phyloP scores from a whole-genome alignment of 2,329 filamentous ascomycete species.

The Elsinoe necatrix region DNA sequence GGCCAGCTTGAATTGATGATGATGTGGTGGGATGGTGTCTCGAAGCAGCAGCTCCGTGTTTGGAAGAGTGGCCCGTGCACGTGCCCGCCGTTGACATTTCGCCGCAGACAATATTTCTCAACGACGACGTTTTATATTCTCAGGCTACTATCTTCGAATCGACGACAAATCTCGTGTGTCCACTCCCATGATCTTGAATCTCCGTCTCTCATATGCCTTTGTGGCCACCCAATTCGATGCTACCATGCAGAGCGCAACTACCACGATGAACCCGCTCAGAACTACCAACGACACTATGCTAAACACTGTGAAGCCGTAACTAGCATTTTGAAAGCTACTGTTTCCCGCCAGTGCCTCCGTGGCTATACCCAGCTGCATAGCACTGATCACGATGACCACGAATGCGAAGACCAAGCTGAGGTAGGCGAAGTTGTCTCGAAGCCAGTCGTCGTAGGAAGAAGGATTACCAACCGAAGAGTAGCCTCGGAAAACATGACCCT shows the following conservation, averaged over 20 bases:
- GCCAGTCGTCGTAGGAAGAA: conserved; percentile 15
- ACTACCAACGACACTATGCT: conserved; percentile 28
- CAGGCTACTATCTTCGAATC: background rate
- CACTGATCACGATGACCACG: conserved; percentile 12
- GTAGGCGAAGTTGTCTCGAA: conserved; percentile 16
- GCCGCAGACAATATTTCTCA: background rate
- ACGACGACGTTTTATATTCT: background rate
- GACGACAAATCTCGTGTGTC: background rate
- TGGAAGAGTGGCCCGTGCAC: conserved; percentile 11
- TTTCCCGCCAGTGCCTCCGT: conserved; percentile 25
- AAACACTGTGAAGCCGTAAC: conserved; percentile 44
- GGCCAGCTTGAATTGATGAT: conserved; percentile 1
- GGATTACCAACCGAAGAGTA: conserved; percentile 4
- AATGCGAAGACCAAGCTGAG: conserved; percentile 9
- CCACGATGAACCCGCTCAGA: conserved; percentile 18
- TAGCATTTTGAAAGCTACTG: conserved; percentile 36
- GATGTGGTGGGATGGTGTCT: conserved; percentile 9
- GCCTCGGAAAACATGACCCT: conserved; percentile 13
- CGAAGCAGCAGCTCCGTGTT: conserved; percentile 1
- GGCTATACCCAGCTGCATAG: conserved; percentile 24
- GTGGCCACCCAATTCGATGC: background rate
- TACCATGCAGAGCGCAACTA: background rate
- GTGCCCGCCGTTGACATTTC: background rate
- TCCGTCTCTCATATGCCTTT: background rate
- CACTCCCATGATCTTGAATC: background rate